phyloP scores from a whole-genome alignment of 1,139 yeast genomes.

The Nadsonia starkeyi-henricii region DNA sequence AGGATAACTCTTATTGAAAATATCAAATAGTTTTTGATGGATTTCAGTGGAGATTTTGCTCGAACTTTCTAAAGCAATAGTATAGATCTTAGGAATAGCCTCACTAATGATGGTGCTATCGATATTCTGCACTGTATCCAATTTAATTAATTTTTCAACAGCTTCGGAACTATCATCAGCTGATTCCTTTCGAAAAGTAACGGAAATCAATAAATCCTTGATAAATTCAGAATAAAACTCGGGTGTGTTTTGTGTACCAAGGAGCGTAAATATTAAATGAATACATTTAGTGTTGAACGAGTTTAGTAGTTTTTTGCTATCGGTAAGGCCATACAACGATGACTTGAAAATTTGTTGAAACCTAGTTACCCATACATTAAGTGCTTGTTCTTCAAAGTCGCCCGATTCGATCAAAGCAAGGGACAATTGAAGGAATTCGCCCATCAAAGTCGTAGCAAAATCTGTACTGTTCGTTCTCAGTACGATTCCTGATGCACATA shows the following conservation, averaged over 20 bases:
- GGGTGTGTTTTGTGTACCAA: neutral
- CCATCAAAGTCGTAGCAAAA: neutral
- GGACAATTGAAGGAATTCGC: neutral
- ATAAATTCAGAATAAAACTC: neutral
- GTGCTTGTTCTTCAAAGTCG: neutral
- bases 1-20: slow-evolving; percentile 2
- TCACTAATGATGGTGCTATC: neutral
- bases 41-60: neutral
- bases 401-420: neutral
- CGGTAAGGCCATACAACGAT: neutral
- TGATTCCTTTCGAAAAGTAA: neutral
- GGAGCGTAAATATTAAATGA: neutral
- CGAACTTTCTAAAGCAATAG: neutral
- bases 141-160: neutral
- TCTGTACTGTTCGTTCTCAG: neutral
- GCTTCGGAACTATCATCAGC: neutral
- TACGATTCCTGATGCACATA: neutral
- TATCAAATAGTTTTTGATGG: slow-evolving; percentile 1
- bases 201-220: neutral
- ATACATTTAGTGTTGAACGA: neutral
- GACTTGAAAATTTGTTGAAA: neutral
- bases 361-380: neutral
- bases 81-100: neutral
- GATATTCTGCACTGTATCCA: neutral
- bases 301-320: neutral